Percentiles rank a stretch among this genome's conserved stretches.
Evolutionary conservation across 768 basidiomycete species (phyloP).

Genomic region (Mrakia gelida): DNA sequence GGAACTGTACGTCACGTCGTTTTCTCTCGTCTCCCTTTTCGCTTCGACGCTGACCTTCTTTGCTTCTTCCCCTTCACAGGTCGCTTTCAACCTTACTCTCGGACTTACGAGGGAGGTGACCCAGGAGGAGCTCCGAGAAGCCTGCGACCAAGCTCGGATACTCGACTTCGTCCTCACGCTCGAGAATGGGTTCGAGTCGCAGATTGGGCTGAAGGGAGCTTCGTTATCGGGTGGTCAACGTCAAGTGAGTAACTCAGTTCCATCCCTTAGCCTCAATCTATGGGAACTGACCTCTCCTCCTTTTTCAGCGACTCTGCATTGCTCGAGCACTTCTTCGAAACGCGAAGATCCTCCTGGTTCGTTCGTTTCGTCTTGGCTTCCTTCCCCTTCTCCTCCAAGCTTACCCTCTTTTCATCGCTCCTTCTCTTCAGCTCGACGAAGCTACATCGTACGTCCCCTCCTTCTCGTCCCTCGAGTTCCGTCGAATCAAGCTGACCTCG

Average conservation of each 20-base stretch:
- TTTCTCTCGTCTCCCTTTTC: not conserved
- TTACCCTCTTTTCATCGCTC: not conserved
- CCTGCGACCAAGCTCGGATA: slow-evolving; percentile 19
- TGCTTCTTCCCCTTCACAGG: too few relatives aligned
- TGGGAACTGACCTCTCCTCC: not conserved
- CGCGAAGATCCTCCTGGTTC: slow-evolving; percentile 41
- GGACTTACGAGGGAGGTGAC: slow-evolving; percentile 12
- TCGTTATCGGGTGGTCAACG: slow-evolving; percentile 41
- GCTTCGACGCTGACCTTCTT: not conserved
- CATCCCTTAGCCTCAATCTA: too few relatives aligned
- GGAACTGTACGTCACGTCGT: slow-evolving; percentile 36
- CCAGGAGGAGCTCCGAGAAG: slow-evolving; percentile 19
- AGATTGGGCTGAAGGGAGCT: slow-evolving; percentile 42
- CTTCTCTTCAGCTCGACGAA: slow-evolving; percentile 5
- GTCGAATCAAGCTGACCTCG: not conserved
- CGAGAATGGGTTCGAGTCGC: slow-evolving; percentile 39
- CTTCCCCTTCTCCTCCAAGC: not conserved
- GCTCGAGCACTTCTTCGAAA: slow-evolving; percentile 42
- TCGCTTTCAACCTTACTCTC: slow-evolving; percentile 30
- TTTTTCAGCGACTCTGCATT: slow-evolving; percentile 40
- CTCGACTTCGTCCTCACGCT: slow-evolving; percentile 31
- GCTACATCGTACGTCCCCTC: not conserved
- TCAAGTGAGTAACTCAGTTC: slow-evolving; percentile 33
- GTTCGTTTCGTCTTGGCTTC: slow-evolving; percentile 31
- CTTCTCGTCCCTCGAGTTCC: not conserved